Conservation (phyloP, 495 filamentous ascomycete genomes). For the Talaromyces stipitatus region DNA sequence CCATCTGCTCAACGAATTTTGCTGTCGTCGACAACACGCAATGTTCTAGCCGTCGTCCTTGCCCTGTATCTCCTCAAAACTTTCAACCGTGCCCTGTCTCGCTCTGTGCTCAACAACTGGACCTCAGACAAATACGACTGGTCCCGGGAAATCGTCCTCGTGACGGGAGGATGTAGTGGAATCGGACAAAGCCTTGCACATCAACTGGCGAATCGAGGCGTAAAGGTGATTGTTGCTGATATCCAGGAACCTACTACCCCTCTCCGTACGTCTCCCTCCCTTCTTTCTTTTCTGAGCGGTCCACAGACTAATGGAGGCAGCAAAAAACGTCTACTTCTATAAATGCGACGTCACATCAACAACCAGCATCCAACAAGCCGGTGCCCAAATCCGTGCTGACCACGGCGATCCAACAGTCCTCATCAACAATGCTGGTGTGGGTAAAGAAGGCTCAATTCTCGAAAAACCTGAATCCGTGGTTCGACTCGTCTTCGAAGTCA, state of each 20-base stretch:
- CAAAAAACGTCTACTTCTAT: conserved; percentile 36
- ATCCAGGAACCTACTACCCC: conserved; percentile 28
- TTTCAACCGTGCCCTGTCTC: conserved; percentile 31
- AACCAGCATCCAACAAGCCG: conserved; percentile 33
- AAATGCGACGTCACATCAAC: conserved; percentile 47
- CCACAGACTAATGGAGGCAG: conserved; percentile 6
- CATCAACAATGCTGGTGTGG: conserved; percentile 56
- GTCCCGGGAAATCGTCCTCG: conserved; percentile 45
- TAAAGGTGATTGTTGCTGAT: conserved; percentile 46
- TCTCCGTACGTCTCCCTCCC: conserved; percentile 15
- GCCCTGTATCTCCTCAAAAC: conserved; percentile 31
- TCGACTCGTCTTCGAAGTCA: conserved; percentile 48
- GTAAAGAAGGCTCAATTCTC: conserved; percentile 37
- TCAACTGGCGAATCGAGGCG: conserved; percentile 35
- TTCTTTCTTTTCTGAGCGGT: background rate
- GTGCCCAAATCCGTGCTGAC: conserved; percentile 34
- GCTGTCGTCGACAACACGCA: conserved; percentile 8
- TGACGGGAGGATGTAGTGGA: conserved; percentile 52
- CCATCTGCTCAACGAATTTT: background rate
- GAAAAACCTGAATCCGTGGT: conserved; percentile 37
- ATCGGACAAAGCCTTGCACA: conserved; percentile 46
- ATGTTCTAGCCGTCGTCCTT: conserved; percentile 19
- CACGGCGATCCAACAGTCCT: conserved; percentile 47
- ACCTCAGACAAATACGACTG: conserved; percentile 30
- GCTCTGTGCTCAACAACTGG: conserved; percentile 44